These are phyloP conservation scores for Hypericum androsaemum DNA, from an alignment of 345 rosid species.

Conservation along the genomic window DNA sequence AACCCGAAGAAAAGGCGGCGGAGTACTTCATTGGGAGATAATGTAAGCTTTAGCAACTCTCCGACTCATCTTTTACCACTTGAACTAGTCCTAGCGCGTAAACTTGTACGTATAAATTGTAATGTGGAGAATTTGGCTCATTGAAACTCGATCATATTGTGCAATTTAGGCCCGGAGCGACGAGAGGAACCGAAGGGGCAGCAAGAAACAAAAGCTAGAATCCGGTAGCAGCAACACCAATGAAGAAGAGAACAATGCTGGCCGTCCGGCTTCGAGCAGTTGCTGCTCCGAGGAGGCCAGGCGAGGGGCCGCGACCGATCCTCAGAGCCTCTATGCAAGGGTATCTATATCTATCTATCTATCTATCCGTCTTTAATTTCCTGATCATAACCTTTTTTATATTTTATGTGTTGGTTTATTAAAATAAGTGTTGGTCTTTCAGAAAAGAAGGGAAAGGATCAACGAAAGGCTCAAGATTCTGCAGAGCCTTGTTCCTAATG, in stretches of 20 bases:
- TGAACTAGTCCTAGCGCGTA: too few relatives aligned
- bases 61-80: too few relatives aligned
- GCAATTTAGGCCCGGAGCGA: conserved; percentile 31
- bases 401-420: too few relatives aligned
- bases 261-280: conserved; percentile 30
- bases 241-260: conserved; percentile 30
- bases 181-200: conserved; percentile 30
- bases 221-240: conserved; percentile 5
- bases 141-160: too few relatives aligned
- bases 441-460: conserved; percentile 87
- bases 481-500: conserved; percentile 80
- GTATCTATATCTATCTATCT: conserved; percentile 18
- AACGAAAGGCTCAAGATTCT: conserved; percentile 69
- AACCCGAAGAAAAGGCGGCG: conserved; percentile 48
- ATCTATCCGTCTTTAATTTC: neutral
- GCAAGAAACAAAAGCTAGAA: conserved; percentile 28
- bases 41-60: too few relatives aligned
- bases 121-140: too few relatives aligned
- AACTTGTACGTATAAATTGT: too few relatives aligned
- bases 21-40: neutral
- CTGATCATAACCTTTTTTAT: too few relatives aligned
- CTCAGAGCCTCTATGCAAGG: conserved; percentile 81
- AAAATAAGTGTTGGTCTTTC: conserved; percentile 9
- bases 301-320: conserved; percentile 70
- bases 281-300: conserved; percentile 60